A percentile compares a stretch with the other conserved stretches of the same genome.
Conservation (phyloP, 495 filamentous ascomycete genomes). For the Aspergillus nanangensis region DNA sequence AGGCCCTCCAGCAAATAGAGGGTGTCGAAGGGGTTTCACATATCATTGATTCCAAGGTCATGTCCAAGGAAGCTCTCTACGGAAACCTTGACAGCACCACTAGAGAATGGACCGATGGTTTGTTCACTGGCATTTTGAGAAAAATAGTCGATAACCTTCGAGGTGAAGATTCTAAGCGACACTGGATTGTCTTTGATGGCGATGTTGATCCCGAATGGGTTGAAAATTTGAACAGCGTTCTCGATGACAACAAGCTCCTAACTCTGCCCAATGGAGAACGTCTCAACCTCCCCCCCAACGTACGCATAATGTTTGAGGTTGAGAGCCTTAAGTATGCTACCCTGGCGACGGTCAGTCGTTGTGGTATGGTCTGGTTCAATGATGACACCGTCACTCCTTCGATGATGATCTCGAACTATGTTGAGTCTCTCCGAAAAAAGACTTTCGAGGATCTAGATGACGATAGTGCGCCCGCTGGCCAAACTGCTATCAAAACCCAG, state of each 20-base stretch:
- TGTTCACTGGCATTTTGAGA: slow-evolving; percentile 95
- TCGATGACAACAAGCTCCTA: slow-evolving; percentile 97
- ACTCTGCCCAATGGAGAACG: slow-evolving; percentile 97
- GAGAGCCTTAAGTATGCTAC: slow-evolving; percentile 98
- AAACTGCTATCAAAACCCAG: slow-evolving; percentile 69
- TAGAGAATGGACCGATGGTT: slow-evolving; percentile 95
- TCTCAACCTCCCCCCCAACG: slow-evolving; percentile 87
- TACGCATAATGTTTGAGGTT: slow-evolving; percentile 99
- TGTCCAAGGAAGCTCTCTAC: slow-evolving; percentile 97
- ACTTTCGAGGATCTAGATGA: slow-evolving; percentile 94
- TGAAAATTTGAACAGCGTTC: slow-evolving; percentile 97
- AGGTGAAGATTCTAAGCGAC: slow-evolving; percentile 90
- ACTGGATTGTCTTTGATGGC: slow-evolving; percentile 99
- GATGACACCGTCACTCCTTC: slow-evolving; percentile 88
- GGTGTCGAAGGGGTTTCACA: slow-evolving; percentile 91
- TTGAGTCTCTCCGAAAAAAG: slow-evolving; percentile 72
- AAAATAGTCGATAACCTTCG: slow-evolving; percentile 99
- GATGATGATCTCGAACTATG: slow-evolving; percentile 92
- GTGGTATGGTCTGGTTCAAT: slow-evolving; percentile 99
- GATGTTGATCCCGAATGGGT: slow-evolving; percentile 99
- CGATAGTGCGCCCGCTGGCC: slow-evolving; percentile 76
- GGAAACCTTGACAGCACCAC: slow-evolving; percentile 95
- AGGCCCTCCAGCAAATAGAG: slow-evolving; percentile 87
- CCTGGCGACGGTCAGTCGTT: slow-evolving; percentile 93
- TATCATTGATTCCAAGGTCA: slow-evolving; percentile 98